Evolutionary conservation across 257 asterid genomes (phyloP).

Genomic region (Solanum virginianum): DNA sequence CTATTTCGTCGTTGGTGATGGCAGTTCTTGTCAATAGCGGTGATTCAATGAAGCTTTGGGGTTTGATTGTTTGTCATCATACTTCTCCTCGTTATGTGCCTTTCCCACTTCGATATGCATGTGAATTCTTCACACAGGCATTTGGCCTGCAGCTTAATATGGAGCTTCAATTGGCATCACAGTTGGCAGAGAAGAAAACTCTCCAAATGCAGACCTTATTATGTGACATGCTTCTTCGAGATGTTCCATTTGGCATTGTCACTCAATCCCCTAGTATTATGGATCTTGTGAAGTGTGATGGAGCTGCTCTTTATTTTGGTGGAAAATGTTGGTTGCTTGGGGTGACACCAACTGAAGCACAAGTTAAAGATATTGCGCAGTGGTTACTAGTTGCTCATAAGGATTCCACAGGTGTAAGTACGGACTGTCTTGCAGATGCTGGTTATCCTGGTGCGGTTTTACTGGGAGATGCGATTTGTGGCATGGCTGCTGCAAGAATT

Average conservation of each 20-base stretch:
- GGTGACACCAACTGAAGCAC: slow-evolving; percentile 47
- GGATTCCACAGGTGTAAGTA: slow-evolving; percentile 42
- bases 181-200: slow-evolving; percentile 38
- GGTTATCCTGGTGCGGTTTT: slow-evolving; percentile 41
- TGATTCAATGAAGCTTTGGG: slow-evolving; percentile 46
- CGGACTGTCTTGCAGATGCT: slow-evolving; percentile 42
- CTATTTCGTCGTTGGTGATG: slow-evolving; percentile 49
- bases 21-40: slow-evolving; percentile 22
- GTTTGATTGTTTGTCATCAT: slow-evolving; percentile 64
- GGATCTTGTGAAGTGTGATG: slow-evolving; percentile 64
- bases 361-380: slow-evolving; percentile 27
- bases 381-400: slow-evolving; percentile 34
- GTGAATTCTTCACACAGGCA: slow-evolving; percentile 49
- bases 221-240: slow-evolving; percentile 54
- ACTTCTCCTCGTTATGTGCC: slow-evolving; percentile 31
- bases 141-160: slow-evolving; percentile 37
- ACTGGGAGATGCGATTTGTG: slow-evolving; percentile 52
- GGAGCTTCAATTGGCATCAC: slow-evolving; percentile 50
- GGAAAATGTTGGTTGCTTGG: slow-evolving; percentile 56
- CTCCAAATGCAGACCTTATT: slow-evolving; percentile 40
- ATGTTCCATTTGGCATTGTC: slow-evolving; percentile 39
- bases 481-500: slow-evolving; percentile 48
- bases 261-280: slow-evolving; percentile 48
- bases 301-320: slow-evolving; percentile 42
- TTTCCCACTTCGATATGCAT: slow-evolving; percentile 47